phyloP scores from a whole-genome alignment of 2,329 filamentous ascomycete genomes.

The Biscogniauxia mediterranea region DNA sequence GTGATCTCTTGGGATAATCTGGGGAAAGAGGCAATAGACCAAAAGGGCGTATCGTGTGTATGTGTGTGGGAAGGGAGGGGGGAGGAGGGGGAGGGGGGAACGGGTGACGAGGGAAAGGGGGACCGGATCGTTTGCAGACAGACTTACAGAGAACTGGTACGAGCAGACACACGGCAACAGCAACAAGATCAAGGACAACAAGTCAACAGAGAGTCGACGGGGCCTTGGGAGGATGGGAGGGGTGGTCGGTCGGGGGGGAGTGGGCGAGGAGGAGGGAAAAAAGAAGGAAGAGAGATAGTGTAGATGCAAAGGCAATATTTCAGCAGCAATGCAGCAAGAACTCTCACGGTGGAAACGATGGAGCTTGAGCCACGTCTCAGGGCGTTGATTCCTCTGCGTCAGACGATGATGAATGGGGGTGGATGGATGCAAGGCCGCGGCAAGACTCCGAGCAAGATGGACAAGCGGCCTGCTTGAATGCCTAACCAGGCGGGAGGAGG shows the following conservation, averaged over 20 bases:
- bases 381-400: neutral
- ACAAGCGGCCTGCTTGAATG: neutral
- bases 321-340: constrained; percentile 36
- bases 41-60: neutral
- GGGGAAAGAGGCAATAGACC: constrained; percentile 1
- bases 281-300: constrained; percentile 10
- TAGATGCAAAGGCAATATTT: constrained; percentile 40
- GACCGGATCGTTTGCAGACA: neutral
- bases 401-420: neutral
- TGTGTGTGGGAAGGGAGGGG: too few relatives aligned
- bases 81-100: neutral
- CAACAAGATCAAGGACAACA: too few relatives aligned
- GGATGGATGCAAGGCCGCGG: neutral
- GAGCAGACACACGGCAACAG: neutral
- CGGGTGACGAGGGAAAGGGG: neutral
- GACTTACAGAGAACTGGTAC: neutral
- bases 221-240: constrained; percentile 4
- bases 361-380: neutral
- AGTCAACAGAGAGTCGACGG: too few relatives aligned
- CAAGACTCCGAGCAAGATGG: neutral
- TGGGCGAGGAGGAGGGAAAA: constrained; percentile 16
- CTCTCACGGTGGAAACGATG: constrained; percentile 1
- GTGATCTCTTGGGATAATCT: constrained; percentile 6
- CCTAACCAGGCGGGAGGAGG: neutral
- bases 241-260: constrained; percentile 9